These are phyloP conservation scores for Pinus albicaulis DNA, from an alignment of 75 land plant species.

Conservation along the genomic window DNA sequence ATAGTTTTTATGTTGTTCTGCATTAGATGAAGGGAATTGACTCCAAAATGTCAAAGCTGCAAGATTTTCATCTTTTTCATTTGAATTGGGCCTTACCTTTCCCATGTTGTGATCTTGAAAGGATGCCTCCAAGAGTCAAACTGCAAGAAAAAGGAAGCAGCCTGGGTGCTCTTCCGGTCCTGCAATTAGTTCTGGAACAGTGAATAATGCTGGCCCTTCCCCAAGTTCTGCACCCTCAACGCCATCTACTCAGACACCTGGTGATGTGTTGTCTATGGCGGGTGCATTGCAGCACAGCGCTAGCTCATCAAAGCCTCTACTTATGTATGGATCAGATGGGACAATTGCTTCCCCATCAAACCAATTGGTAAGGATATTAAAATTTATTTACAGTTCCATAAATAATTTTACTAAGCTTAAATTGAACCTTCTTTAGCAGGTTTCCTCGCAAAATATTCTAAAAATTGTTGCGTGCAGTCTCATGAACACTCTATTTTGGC, in stretches of 20 bases:
- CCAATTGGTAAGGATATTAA: constrained; percentile 65
- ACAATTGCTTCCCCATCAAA: constrained; percentile 89
- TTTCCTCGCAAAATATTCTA: neutral
- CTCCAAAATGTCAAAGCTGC: neutral
- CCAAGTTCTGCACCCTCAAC: constrained; percentile 97
- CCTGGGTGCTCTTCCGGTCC: constrained; percentile 94
- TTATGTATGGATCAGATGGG: constrained; percentile 86
- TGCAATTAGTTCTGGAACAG: constrained; percentile 99
- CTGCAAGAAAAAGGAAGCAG: constrained; percentile 84
- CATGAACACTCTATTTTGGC: constrained; percentile 29
- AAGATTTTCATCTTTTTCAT: neutral
- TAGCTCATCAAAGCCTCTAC: constrained; percentile 81
- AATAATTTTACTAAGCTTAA: neutral
- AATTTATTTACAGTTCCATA: neutral
- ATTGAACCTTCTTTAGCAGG: neutral
- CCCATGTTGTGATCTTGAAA: constrained; percentile 17
- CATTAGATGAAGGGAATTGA: neutral
- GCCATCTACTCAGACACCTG: constrained; percentile 98
- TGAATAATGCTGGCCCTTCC: constrained; percentile 84
- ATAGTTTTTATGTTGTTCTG: neutral
- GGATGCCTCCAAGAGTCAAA: constrained; percentile 81
- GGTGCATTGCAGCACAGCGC: constrained; percentile 69
- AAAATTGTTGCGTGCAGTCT: constrained; percentile 9
- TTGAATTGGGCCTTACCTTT: neutral
- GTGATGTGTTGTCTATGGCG: constrained; percentile 95